Conservation (phyloP, 495 filamentous ascomycete species). For the Penicillium macrosclerotiorum region DNA sequence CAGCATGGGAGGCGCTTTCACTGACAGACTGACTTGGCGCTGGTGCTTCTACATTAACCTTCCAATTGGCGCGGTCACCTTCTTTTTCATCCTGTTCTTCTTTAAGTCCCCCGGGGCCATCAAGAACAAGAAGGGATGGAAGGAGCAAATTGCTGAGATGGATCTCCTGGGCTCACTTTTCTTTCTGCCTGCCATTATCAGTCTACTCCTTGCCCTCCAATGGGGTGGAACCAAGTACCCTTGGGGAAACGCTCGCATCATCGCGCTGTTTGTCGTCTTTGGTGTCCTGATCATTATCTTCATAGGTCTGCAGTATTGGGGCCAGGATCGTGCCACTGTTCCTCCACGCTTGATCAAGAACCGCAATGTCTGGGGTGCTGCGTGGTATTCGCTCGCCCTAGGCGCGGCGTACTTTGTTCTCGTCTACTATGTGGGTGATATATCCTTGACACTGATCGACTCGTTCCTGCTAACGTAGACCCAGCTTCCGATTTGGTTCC, state of each 20-base stretch:
- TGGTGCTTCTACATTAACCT: constrained; percentile 68
- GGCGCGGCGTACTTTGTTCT: constrained; percentile 67
- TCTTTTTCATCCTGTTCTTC: constrained; percentile 57
- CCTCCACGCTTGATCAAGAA: constrained; percentile 71
- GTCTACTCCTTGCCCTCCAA: constrained; percentile 74
- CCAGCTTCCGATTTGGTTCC: constrained; percentile 87
- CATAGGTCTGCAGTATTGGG: constrained; percentile 60
- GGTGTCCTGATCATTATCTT: constrained; percentile 65
- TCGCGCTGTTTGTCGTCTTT: constrained; percentile 69
- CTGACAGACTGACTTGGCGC: constrained; percentile 57
- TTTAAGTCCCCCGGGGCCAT: constrained; percentile 54
- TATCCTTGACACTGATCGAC: neutral
- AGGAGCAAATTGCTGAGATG: constrained; percentile 53
- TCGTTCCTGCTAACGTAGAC: constrained; percentile 7
- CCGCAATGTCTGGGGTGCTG: constrained; percentile 59
- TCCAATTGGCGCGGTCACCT: constrained; percentile 65
- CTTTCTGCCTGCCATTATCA: constrained; percentile 72
- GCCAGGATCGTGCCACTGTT: constrained; percentile 72
- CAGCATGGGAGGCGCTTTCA: constrained; percentile 56
- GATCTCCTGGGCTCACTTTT: constrained; percentile 65
- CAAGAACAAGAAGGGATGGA: constrained; percentile 35
- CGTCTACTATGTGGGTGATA: constrained; percentile 48
- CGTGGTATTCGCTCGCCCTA: constrained; percentile 53
- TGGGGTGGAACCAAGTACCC: constrained; percentile 75
- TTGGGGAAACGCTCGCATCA: constrained; percentile 65